Conservation (phyloP, 2,329 filamentous ascomycete genomes). For the Fusarium tjaetaba region DNA sequence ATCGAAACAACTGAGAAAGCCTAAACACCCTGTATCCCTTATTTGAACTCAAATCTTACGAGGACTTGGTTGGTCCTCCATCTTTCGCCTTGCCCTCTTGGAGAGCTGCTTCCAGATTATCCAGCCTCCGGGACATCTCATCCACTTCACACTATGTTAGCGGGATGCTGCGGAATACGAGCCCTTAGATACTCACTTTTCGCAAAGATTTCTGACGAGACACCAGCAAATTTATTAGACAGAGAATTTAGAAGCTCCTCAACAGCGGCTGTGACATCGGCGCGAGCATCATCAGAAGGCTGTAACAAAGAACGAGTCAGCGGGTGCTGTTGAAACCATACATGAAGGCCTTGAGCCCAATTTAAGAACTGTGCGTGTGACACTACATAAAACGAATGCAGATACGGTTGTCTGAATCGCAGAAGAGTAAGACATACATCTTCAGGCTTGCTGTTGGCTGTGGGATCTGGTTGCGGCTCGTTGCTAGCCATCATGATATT, state of each 20-base stretch:
- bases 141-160: constrained; percentile 73
- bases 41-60: neutral
- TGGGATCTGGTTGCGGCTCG: constrained; percentile 47
- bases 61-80: constrained; percentile 50
- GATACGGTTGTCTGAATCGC: neutral
- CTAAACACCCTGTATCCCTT: constrained; percentile 19
- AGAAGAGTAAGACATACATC: constrained; percentile 45
- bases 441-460: constrained; percentile 46
- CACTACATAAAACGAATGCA: neutral
- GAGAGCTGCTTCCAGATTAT: constrained; percentile 82
- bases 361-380: neutral
- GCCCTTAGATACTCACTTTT: constrained; percentile 75
- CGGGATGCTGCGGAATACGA: neutral
- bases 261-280: constrained; percentile 79
- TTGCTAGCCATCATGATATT: constrained; percentile 50
- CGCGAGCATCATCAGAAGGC: constrained; percentile 59
- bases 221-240: constrained; percentile 83
- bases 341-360: constrained; percentile 2
- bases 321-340: constrained; percentile 7
- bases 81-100: constrained; percentile 64
- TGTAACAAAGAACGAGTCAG: constrained; percentile 39
- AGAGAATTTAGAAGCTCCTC: constrained; percentile 88
- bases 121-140: constrained; percentile 88
- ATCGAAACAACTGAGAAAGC: constrained; percentile 22
- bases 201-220: constrained; percentile 87